phyloP scores from a whole-genome alignment of 2,329 filamentous ascomycete genomes.

The Trichophyton rubrum region DNA sequence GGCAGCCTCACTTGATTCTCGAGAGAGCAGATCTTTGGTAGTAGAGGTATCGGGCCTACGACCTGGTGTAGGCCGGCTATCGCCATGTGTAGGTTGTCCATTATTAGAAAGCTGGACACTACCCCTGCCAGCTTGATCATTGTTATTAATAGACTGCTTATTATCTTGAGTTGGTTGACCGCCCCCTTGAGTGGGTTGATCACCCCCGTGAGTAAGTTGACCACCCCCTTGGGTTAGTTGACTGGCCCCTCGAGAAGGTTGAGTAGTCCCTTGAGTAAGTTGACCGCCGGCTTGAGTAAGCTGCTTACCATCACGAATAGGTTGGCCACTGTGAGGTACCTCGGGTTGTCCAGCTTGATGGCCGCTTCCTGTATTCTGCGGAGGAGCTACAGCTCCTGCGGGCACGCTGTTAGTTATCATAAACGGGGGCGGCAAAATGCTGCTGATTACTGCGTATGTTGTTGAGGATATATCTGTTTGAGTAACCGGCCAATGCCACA shows the following conservation, averaged over 20 bases:
- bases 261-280: not conserved
- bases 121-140: not conserved
- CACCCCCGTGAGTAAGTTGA: not conserved
- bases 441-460: not conserved
- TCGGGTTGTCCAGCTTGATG: not conserved
- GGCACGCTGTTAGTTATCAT: constrained; percentile 5
- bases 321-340: not conserved
- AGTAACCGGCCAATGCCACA: constrained; percentile 7
- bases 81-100: not conserved
- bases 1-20: not conserved
- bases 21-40: not conserved
- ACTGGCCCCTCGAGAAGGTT: not conserved
- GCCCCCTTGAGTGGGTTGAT: not conserved
- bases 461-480: not conserved
- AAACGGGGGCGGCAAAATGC: constrained; percentile 8
- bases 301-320: no score
- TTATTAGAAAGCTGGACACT: not conserved
- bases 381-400: not conserved
- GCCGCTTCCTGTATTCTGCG: not conserved
- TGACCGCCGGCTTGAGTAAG: no score
- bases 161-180: not conserved
- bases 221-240: not conserved
- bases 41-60: not conserved
- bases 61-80: not conserved
- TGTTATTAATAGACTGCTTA: not conserved